Percentiles rank a stretch among this genome's conserved stretches.
These are phyloP conservation scores for Niveomyces coronatus DNA, from an alignment of 2,329 filamentous ascomycete genomes.

Conservation along the genomic window DNA sequence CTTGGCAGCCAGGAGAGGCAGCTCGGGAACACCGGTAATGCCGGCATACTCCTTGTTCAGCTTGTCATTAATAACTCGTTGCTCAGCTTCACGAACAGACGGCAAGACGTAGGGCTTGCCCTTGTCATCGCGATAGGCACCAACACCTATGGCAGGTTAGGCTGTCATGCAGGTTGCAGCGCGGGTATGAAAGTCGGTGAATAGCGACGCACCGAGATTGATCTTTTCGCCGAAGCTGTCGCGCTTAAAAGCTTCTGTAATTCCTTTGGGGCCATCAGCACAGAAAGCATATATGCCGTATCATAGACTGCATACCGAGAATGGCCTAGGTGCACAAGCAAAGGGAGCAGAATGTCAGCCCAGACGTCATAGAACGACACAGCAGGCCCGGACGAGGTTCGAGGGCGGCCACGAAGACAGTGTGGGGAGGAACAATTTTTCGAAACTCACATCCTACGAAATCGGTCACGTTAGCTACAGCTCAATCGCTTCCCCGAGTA, in stretches of 20 bases:
- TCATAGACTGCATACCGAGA: slow-evolving; percentile 47
- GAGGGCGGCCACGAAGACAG: slow-evolving; percentile 9
- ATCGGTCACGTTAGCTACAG: slow-evolving; percentile 12
- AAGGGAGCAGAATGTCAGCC: slow-evolving; percentile 4
- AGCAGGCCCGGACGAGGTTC: slow-evolving; percentile 15
- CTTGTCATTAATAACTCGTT: slow-evolving; percentile 66
- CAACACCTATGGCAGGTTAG: slow-evolving; percentile 53
- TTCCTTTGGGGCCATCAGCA: no score
- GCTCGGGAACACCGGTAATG: slow-evolving; percentile 90
- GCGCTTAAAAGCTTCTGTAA: slow-evolving; percentile 98
- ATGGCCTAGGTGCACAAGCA: slow-evolving; percentile 49
- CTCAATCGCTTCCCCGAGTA: not conserved
- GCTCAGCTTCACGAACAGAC: slow-evolving; percentile 81
- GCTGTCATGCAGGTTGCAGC: slow-evolving; percentile 1
- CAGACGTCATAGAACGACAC: slow-evolving; percentile 10
- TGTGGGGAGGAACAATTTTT: not conserved
- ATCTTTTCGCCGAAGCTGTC: slow-evolving; percentile 92
- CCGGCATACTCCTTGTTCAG: slow-evolving; percentile 97
- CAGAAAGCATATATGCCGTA: no score
- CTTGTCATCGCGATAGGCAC: slow-evolving; percentile 95
- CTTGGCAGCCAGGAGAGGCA: slow-evolving; percentile 83
- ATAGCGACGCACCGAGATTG: slow-evolving; percentile 63
- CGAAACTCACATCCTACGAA: slow-evolving; percentile 31
- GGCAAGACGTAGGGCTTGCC: slow-evolving; percentile 97
- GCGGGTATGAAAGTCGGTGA: slow-evolving; percentile 8